These are phyloP conservation scores for Pichia nanzhaoensis DNA, from an alignment of 805 yeast genomes.

Conservation along the genomic window DNA sequence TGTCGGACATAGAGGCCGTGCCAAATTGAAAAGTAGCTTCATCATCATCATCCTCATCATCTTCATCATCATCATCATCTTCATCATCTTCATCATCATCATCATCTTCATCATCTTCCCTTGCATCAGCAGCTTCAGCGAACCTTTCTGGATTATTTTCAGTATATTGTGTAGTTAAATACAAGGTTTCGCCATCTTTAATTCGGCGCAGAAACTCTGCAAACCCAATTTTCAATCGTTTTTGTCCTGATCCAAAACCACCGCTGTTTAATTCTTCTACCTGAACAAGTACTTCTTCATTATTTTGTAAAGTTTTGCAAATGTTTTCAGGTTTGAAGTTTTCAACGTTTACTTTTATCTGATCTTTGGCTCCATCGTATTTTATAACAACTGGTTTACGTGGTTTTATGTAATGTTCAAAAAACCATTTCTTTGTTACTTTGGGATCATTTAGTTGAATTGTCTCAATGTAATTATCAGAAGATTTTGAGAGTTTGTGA, in stretches of 20 bases:
- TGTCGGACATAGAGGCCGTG: slow-evolving; percentile 6
- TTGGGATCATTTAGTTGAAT: slow-evolving; percentile 9
- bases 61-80: slow-evolving; percentile 20
- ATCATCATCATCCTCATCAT: slow-evolving; percentile 19
- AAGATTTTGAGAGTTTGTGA: slow-evolving; percentile 2
- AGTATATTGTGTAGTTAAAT: slow-evolving; percentile 64
- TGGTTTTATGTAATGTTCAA: slow-evolving; percentile 10
- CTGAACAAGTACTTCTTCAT: slow-evolving; percentile 29
- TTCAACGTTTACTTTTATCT: slow-evolving; percentile 4
- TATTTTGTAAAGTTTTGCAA: slow-evolving; percentile 9
- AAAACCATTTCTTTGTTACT: slow-evolving; percentile 12
- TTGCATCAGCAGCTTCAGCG: slow-evolving; percentile 28
- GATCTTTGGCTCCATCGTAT: neutral
- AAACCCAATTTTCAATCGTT: slow-evolving; percentile 45
- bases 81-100: slow-evolving; percentile 22
- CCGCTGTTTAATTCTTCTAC: slow-evolving; percentile 53
- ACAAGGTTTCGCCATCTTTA: slow-evolving; percentile 35
- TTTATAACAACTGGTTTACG: slow-evolving; percentile 15
- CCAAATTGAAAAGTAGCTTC: too few relatives aligned
- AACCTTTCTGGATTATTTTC: slow-evolving; percentile 34
- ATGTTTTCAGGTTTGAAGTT: slow-evolving; percentile 10
- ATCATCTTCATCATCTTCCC: slow-evolving; percentile 22
- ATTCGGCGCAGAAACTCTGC: slow-evolving; percentile 40
- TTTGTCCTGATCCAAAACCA: slow-evolving; percentile 64
- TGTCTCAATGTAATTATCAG: slow-evolving; percentile 4